Evolutionary conservation across 495 filamentous ascomycete genomes (phyloP), one percentile per base, ranked within the genome.

Genomic region (Staphylotrichum longicolle): DNA sequence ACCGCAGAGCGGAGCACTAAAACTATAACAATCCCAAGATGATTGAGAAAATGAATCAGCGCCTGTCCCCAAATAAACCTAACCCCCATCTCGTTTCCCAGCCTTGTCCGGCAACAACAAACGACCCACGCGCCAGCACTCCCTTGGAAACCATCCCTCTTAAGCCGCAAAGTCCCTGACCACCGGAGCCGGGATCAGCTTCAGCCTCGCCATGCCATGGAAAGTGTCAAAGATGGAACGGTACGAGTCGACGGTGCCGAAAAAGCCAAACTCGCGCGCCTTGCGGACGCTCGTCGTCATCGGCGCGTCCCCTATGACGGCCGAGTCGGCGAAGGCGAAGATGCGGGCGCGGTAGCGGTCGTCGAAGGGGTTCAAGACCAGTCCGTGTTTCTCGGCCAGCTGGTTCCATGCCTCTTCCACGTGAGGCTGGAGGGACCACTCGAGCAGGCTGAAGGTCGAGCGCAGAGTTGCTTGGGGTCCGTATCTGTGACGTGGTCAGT

Each of bases 351-450:
- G 52, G 42, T 64, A 67, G 2, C 39, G 47, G 41, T 67, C 61
- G 3, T 58, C 54, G 33, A 67, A 67, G 0, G 65, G 65, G 32
- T 67, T 54, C 14, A 67, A 32, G 5, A 64, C 54, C 12, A 67
- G 44, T 2, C 30, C 35, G 54, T 67, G 61, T 12, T 39, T 11
- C 52, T 57, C 54, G 3, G 51, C 34, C 42, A 80, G 34, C 47
- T 69, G 65, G n/a, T 54, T 60, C 78, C 78, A 82, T 4, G 79
- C 76, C 32, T 70, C 63, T 66, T 76, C 70, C 5, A 83, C 77
- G n/a, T 81, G 72, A 1, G 67, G 64, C 54, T 53, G 66, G 54
- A 75, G 74, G 12, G 80, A 75, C 82, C 78, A 83, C 52, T 77
- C 69, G 1, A 68, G 63, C 9, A 82, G 67, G 15, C 63, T 73